Evolutionary conservation across 371 early-diverging fungal species (phyloP), one percentile per base, ranked within the genome.

Genomic region (Mucor circinelloides): DNA sequence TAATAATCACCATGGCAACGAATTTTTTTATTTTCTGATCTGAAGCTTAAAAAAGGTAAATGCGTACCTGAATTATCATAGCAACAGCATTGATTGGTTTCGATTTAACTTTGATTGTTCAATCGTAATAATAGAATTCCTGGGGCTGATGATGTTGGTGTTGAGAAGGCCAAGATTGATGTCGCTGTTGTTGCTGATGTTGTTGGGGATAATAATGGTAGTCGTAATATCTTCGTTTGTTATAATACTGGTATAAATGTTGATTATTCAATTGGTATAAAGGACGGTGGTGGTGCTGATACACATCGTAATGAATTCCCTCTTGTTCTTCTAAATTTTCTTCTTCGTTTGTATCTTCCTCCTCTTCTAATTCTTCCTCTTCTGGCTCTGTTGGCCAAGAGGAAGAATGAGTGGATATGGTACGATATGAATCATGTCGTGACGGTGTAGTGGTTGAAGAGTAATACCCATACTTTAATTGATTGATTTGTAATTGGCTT

Each of bases 401-500:
- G 23, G 58, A 58, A 58, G 60, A 60, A 19, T 19, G 15, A 6
- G 67, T 67, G 28, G 67, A 66, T 10, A 54, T 25, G 21, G 67
- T 60, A 17, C 21, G 52, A 25, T 42, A 55, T 13, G 67, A 68
- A 12, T 67, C 55, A 32, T 62, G 36, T 27, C 63, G 25, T 56
- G 27, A 56, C 9, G 56, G 55, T 25, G 38, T 13, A 19, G 21
- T 30, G 30, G 46, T 8, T 30, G 17, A 48, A 32, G 46, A 23
- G 15, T 61, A 48, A 48, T 48, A 55, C 10, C 28, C 31, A 30
- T 52, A 40, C 54, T 56, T 55, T 27, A 67, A 40, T 27, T 62
- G 61, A 28, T 62, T 56, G 31, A 70, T 66, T 28, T 63, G 63
- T 40, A 48, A 6, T 30, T 67, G 67, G 23, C 63, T 71, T 36